Evolutionary conservation across 805 yeast species (phyloP), one percentile per base, ranked within the genome.

Genomic region (Limtongia smithiae): DNA sequence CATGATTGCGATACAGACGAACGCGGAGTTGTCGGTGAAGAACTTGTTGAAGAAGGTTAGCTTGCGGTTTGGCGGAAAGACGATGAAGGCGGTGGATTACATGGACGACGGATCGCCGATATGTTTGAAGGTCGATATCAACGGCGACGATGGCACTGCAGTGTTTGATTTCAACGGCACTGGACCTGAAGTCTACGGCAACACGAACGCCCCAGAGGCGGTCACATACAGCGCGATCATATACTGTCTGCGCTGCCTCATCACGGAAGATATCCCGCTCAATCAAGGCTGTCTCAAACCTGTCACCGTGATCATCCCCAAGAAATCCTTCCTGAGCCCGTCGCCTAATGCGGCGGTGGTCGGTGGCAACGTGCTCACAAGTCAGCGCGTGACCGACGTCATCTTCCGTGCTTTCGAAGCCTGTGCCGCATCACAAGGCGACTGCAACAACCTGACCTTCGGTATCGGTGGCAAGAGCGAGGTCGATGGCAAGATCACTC

Each of bases 361-460:
- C 17, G 93, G 90, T 38, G 96, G 96, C 7, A 91, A 91, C 65
- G 97, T 91, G 6, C 84, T 90, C 68, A 91, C 97, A 1, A 84
- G 96, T 1, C 97, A 93, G 67, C 76, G 97, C 60, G 81, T 93
- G 40, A 89, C 95, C 0, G 97, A 90, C 67, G 91, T 85, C 2
- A 79, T 93, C 35, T 72, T 91, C 62, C 83, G 82, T 60, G 93
- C 97, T 0, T 89, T 93, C 65, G 75, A 78, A 53, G 88, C 89
- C 4, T 85, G 88, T 71, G 97, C 97, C 2, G 96, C 89, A 57
- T 89, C 97, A 1, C 97, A 91, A 68, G 96, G 97, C 37, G 89
- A 93, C 51, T 87, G 96, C 66, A 91, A 93, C 68, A 93, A 91
- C 68, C 79, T 91, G 60, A 90, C 96, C 0, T 91, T 90, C 71